A percentile compares a stretch with the other conserved stretches of the same genome.
Conservation (phyloP, 1,284 basidiomycete genomes). For the Tilletiopsis washingtonensis region DNA sequence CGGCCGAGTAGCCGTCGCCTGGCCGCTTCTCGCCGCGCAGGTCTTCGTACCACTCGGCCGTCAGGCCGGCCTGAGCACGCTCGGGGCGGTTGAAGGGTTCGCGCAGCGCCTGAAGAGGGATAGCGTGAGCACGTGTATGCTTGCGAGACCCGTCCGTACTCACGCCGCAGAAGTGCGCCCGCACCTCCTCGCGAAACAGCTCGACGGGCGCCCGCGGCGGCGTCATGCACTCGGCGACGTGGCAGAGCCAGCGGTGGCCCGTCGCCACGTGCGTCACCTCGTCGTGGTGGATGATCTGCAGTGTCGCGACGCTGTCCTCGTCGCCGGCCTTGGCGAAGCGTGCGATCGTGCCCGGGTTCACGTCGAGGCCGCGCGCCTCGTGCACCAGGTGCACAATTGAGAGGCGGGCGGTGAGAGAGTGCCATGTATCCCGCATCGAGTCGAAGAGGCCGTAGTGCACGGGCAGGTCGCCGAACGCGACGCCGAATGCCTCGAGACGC, state of each 20-base stretch:
- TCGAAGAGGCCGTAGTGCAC: conserved; percentile 61
- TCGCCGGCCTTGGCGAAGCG: conserved; percentile 66
- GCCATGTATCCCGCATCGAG: conserved; percentile 64
- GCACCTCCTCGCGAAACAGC: conserved; percentile 68
- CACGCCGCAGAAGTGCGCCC: conserved; percentile 65
- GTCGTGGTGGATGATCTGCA: conserved; percentile 72
- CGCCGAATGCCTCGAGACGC: conserved; percentile 56
- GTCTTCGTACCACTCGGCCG: conserved; percentile 49
- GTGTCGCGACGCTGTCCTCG: conserved; percentile 58
- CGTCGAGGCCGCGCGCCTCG: conserved; percentile 77
- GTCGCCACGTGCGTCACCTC: conserved; percentile 67
- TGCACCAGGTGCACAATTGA: conserved; percentile 81
- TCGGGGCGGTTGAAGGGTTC: conserved; percentile 76
- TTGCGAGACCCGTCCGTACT: no score
- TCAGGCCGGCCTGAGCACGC: conserved; percentile 58
- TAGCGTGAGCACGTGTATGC: no score
- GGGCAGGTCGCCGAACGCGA: conserved; percentile 60
- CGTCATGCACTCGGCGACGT: conserved; percentile 57
- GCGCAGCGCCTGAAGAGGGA: no score
- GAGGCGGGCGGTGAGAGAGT: conserved; percentile 61
- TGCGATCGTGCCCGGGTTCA: conserved; percentile 68
- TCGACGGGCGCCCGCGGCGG: conserved; percentile 62
- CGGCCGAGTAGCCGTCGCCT: neutral
- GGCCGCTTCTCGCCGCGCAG: conserved; percentile 56
- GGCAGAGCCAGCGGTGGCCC: conserved; percentile 76